A percentile compares a stretch with the other conserved stretches of the same genome.
These are phyloP conservation scores for Cyclostephanos invisitatus DNA, from an alignment of 108 stramenopile genomes.

Conservation along the genomic window DNA sequence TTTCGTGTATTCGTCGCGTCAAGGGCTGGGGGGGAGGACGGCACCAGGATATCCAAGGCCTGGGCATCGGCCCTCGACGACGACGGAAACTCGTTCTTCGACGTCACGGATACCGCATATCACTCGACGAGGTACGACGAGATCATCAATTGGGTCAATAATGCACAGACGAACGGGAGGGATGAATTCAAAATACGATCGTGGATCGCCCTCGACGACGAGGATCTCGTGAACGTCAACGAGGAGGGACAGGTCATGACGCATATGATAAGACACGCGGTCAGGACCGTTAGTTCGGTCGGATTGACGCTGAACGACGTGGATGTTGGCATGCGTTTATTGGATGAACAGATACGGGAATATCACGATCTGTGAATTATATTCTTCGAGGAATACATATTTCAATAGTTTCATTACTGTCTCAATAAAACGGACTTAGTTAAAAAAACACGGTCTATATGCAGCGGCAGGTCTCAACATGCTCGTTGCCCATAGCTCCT, in stretches of 20 bases:
- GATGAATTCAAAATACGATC: conserved; percentile 25
- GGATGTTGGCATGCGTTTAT: background rate
- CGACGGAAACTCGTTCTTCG: conserved; percentile 49
- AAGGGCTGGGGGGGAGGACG: conserved; percentile 5
- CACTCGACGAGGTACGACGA: conserved; percentile 73
- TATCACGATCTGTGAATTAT: background rate
- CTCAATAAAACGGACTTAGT: too few relatives aligned
- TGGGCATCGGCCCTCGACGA: conserved; percentile 6
- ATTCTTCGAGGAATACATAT: too few relatives aligned
- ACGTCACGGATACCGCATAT: conserved; percentile 56
- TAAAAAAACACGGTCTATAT: too few relatives aligned
- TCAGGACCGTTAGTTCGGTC: conserved; percentile 54
- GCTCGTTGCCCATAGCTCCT: too few relatives aligned
- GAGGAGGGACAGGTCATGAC: conserved; percentile 39
- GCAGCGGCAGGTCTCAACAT: too few relatives aligned
- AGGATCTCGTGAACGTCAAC: conserved; percentile 62
- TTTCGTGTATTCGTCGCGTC: conserved; percentile 43
- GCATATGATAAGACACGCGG: conserved; percentile 50
- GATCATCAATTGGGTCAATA: conserved; percentile 57
- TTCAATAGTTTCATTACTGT: too few relatives aligned
- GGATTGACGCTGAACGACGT: conserved; percentile 1
- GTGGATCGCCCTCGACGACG: conserved; percentile 79
- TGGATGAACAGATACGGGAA: background rate
- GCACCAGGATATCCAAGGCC: background rate
- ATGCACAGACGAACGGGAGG: background rate